Evolutionary conservation across 352 stramenopile species (phyloP), one percentile per base, ranked within the genome.

Genomic region (Phytophthora chlamydospora): DNA sequence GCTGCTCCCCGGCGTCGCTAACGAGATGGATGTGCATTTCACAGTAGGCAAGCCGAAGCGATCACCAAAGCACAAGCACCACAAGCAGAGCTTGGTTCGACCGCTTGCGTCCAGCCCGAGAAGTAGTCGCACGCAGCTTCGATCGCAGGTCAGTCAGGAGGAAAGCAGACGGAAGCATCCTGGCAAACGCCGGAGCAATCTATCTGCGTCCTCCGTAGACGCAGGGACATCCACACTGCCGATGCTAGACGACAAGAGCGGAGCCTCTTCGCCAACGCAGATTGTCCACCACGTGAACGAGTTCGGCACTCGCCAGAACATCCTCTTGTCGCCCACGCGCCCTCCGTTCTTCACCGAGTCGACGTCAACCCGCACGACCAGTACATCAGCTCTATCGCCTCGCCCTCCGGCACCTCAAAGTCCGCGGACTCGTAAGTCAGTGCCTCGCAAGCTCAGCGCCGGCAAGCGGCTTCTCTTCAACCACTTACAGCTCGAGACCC

Each of bases 211-310:
- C 29, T 40, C 6, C 16, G 58, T 12, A 1, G 60, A 63, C 33
- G 32, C 17, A 8, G 48, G 33, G 29, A 42, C 19, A 2, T 60
- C 45, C 34, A 56, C 52, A 2, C 45, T 75, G 19, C 66, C 66
- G 6, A n/a, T 62, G 2, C 53, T 75, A 16, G 60, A 66, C 31
- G 55, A 72, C 39, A 59, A 44, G 38, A 48, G 11, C 31, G 27
- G 12, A 12, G 10, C 19, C 3, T 29, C 21, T 12, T 62, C 48
- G 2, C 40, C 62, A 6, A 54, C 75, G 7, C 74, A 88, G 29
- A 75, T 91, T 12, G 62, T 90, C 17, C 75, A 73, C 27, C 80
- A 90, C 27, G 72, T 84, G 53, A 91, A 91, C 59, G 80, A 90
- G 53, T 90, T 90, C 39, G 83, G 83, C 6, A 76, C 38, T 8